Base-by-base conservation (phyloP, 106 monocot species). In the Platanthera zijinensis region DNA sequence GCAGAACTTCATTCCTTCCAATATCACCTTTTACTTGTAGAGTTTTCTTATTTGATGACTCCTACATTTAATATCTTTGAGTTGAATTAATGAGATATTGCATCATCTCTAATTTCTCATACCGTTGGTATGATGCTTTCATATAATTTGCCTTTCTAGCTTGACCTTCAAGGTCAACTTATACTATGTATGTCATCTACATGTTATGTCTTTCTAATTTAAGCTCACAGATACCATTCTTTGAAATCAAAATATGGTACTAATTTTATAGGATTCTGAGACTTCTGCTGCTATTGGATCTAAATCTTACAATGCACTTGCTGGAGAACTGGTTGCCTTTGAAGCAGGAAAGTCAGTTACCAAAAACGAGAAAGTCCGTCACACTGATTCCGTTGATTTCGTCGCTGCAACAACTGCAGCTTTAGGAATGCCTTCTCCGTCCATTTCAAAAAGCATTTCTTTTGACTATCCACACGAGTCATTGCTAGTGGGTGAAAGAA, bases 271-370 rank as follows among this genome's bases (percentile, higher is more conserved):
- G 97, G 97, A 92, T 76, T 81, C 73, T 75, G 93, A 91, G n/a
- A 90, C 90, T 73, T 83, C 91, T 39, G 50, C 67, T 22, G 90
- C 81, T 57, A 90, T 99, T 85, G 99, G 90, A 18, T 84, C 85
- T 4, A 94, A 92, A 76, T 99, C 99, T 52, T 99, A 99, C 78
- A 99, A 99, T 77, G 83, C 90, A 71, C 86, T 99, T 84, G 92
- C 88, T 71, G 86, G 80, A 49, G 99, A 94, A 69, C 85, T 88
- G 78, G 94, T 94, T 81, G 83, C 86, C 46, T 86, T 86, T 75
- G 86, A 88, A 53, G 74, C 94, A 10, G 74, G 57, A 30, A 82
- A 80, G n/a, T 67, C 74, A 18, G 70, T 66, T 9, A 47, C 48
- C 57, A 78, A 82, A 63, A 72, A 79, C 50, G 81, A 50, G 46